Evolutionary conservation across 495 filamentous ascomycete species (phyloP).

Genomic region (Penicillium diatomitis): DNA sequence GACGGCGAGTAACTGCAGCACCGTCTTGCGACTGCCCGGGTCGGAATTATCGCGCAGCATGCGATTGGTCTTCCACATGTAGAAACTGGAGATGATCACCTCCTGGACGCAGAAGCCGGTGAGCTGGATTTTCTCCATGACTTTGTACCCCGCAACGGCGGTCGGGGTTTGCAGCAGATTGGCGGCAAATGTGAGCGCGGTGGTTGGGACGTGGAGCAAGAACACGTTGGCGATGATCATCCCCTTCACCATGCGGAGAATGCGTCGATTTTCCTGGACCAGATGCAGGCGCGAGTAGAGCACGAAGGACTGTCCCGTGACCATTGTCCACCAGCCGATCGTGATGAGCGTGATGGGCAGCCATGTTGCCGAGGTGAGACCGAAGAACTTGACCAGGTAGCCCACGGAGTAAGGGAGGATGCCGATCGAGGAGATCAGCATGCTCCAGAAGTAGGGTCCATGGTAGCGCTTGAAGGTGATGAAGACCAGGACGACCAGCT

Average conservation of each 20-base stretch:
- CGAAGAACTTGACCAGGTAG: constrained; percentile 31
- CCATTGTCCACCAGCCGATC: constrained; percentile 32
- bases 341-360: constrained; percentile 25
- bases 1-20: constrained; percentile 21
- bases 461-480: constrained; percentile 29
- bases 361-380: constrained; percentile 17
- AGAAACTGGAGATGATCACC: constrained; percentile 20
- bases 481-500: constrained; percentile 34
- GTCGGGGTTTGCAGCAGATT: constrained; percentile 12
- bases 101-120: constrained; percentile 24
- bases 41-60: constrained; percentile 19
- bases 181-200: constrained; percentile 21
- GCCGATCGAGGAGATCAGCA: constrained; percentile 26
- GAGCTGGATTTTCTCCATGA: constrained; percentile 23
- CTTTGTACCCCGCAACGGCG: constrained; percentile 15
- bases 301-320: constrained; percentile 33
- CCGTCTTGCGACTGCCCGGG: constrained; percentile 17
- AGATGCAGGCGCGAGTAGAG: constrained; percentile 35
- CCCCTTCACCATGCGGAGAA: constrained; percentile 18
- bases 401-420: constrained; percentile 26
- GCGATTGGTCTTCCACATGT: constrained; percentile 24
- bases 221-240: constrained; percentile 31
- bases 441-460: constrained; percentile 36
- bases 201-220: constrained; percentile 28
- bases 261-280: constrained; percentile 16